These are phyloP conservation scores for Rubroboletus pulcherrimus DNA, from an alignment of 768 basidiomycete genomes.

Conservation along the genomic window DNA sequence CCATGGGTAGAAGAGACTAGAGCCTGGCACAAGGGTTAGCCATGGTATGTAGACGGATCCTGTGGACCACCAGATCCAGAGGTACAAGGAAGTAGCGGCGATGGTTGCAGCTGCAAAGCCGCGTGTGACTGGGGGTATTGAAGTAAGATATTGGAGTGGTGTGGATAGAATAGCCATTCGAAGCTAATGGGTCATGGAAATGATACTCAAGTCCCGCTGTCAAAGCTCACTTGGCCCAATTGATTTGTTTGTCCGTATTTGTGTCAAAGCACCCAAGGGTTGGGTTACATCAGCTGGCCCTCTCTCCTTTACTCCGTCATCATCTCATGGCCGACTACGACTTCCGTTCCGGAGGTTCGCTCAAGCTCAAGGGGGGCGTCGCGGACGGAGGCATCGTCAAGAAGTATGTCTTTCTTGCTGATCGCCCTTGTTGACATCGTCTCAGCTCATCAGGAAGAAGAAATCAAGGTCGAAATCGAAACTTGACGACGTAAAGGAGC, in stretches of 20 bases:
- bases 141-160: constrained; percentile 62
- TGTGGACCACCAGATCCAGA: constrained; percentile 60
- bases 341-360: constrained; percentile 79
- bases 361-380: constrained; percentile 85
- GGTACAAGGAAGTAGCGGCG: constrained; percentile 54
- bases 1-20: constrained; percentile 86
- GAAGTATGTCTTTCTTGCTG: constrained; percentile 51
- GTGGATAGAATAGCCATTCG: constrained; percentile 75
- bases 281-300: constrained; percentile 30
- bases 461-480: constrained; percentile 70
- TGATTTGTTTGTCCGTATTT: constrained; percentile 27
- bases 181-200: constrained; percentile 15
- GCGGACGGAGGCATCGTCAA: constrained; percentile 77
- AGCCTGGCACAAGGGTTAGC: constrained; percentile 78
- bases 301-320: constrained; percentile 15
- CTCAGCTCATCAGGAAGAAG: constrained; percentile 62
- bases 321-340: constrained; percentile 76
- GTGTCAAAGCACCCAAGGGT: constrained; percentile 6
- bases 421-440: neutral
- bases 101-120: constrained; percentile 62
- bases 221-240: neutral
- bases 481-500: constrained; percentile 41
- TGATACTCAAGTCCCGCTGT: neutral
- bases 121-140: constrained; percentile 78
- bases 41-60: constrained; percentile 50